A percentile compares a stretch with the other conserved stretches of the same genome.
phyloP scores from a whole-genome alignment of 2,329 filamentous ascomycete species.

The Leptographium lundbergii region DNA sequence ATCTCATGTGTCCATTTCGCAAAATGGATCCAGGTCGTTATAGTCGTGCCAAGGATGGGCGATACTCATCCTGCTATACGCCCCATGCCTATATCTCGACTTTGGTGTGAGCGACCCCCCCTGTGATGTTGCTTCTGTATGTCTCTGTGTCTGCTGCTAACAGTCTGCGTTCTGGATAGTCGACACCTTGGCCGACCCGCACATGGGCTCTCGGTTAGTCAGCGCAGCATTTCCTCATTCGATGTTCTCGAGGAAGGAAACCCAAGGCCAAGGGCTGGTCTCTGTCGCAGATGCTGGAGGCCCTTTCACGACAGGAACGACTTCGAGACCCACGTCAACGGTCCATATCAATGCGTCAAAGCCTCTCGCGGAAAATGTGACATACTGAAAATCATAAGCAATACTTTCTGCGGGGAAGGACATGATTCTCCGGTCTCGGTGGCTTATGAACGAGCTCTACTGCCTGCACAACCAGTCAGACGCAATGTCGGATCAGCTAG shows the following conservation, averaged over 20 bases:
- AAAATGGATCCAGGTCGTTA: constrained; percentile 12
- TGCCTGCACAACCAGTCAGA: not conserved
- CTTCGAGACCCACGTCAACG: constrained; percentile 16
- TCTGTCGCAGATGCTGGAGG: constrained; percentile 21
- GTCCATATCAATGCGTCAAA: constrained; percentile 11
- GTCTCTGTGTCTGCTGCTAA: not conserved
- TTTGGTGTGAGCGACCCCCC: constrained; percentile 18
- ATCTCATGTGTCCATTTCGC: constrained; percentile 15
- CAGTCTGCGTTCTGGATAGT: constrained; percentile 8
- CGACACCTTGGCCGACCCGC: constrained; percentile 20
- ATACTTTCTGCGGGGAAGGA: constrained; percentile 13
- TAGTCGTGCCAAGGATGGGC: constrained; percentile 15
- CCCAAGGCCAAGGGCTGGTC: constrained; percentile 16
- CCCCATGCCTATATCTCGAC: constrained; percentile 20
- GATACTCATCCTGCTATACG: constrained; percentile 20
- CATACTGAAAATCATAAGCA: constrained; percentile 17
- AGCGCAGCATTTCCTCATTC: constrained; percentile 18
- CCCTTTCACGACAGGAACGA: constrained; percentile 13
- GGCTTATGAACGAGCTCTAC: not conserved
- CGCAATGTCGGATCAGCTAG: not conserved
- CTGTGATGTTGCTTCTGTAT: too few relatives aligned
- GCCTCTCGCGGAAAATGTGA: constrained; percentile 18
- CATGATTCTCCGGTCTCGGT: not conserved
- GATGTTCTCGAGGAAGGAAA: constrained; percentile 13
- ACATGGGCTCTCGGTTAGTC: constrained; percentile 17